phyloP scores from a whole-genome alignment of 768 basidiomycete species.

The Rhodotorula sphaerocarpa region DNA sequence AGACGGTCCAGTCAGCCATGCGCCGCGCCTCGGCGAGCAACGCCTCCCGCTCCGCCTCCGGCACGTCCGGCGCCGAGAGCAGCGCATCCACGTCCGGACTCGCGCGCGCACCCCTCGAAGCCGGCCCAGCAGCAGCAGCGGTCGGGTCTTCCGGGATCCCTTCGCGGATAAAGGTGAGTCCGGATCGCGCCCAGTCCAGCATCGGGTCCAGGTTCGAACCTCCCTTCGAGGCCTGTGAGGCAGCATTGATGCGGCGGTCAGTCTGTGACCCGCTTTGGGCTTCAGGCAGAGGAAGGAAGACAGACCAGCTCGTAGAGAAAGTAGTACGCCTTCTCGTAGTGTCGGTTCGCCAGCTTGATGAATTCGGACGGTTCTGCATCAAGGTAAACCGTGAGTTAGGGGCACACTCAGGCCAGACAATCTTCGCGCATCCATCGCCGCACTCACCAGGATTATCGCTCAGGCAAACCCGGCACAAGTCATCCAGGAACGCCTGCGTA shows the following conservation, averaged over 20 bases:
- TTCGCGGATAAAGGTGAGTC: constrained; percentile 18
- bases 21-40: constrained; percentile 11
- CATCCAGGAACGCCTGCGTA: constrained; percentile 30
- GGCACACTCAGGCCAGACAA: too few species aligned
- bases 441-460: constrained; percentile 11
- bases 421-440: background rate
- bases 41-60: background rate
- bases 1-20: constrained; percentile 9
- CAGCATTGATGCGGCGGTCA: background rate
- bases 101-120: too few species aligned
- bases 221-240: constrained; percentile 4
- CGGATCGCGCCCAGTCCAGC: constrained; percentile 18
- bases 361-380: constrained; percentile 19
- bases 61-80: too few species aligned
- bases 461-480: constrained; percentile 8
- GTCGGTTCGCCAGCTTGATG: constrained; percentile 24
- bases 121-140: too few species aligned
- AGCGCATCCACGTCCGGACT: too few species aligned
- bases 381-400: background rate
- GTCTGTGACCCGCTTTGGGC: fast-evolving
- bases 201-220: constrained; percentile 22
- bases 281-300: background rate
- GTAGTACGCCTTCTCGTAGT: constrained; percentile 31
- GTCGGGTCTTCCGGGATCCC: constrained; percentile 14
- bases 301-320: constrained; percentile 31